Evolutionary conservation across 768 basidiomycete species (phyloP), one percentile per base, ranked within the genome.

Genomic region (Sistotremastrum suecicum): DNA sequence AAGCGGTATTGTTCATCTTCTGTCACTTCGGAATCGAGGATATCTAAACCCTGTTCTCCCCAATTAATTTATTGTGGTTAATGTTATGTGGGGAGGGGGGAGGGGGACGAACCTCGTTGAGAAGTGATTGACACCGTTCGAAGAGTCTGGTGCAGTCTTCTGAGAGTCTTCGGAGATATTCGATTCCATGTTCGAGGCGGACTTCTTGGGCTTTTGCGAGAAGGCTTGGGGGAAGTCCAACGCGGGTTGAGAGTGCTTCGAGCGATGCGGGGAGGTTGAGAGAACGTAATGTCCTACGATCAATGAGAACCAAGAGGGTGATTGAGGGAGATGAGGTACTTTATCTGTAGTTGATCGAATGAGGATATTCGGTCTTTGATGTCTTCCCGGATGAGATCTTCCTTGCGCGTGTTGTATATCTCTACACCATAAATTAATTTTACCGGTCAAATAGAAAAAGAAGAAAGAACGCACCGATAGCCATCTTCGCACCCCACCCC

Each of bases 11-110:
- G n/a, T n/a, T 88, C 86, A 52, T 90, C 86, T 56, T 88, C 84
- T 9, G 82, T 83, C 10, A 83, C 84, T 61, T 95, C 92, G 39
- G 75, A 77, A 53, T 94, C 90, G n/a, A 99, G 64, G 20, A 92
- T 76, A 54, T 90, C 89, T 67, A 90, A 72, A 0, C 88, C 78
- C 91, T 95, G 51, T 5, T 41, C 0, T 37, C n/a, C 46, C 39
- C 47, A 40, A 44, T 44, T 3, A 2, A 11, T 31, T 4, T 41
- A 7, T 41, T 3, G 32, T 8, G 8, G 4, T 7, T 43, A 36
- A 33, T 12, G 33, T 28, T 34, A 30, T 11, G 44, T 48, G 10
- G 36, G 29, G 34, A 41, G 10, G 38, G 34, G 7, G 40, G 30
- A 50, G n/a, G 47, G 35, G 34, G 34, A 40, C 66, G 39, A 54